phyloP scores from a whole-genome alignment of 495 filamentous ascomycete species.

The Neurospora sp. region DNA sequence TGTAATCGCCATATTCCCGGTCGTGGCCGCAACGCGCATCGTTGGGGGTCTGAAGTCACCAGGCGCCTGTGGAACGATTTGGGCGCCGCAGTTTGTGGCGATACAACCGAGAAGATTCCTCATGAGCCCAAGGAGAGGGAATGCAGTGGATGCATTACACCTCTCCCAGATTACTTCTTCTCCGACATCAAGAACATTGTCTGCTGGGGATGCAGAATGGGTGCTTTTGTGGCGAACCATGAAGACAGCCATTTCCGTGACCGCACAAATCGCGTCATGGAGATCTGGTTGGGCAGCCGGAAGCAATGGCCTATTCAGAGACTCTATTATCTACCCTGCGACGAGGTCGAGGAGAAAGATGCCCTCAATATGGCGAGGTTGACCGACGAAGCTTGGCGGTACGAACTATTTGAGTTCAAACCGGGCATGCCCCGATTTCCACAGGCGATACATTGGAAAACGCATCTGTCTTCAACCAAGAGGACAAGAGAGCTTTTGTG shows the following conservation, averaged over 20 bases:
- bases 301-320: neutral
- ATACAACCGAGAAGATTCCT: slow-evolving; percentile 1
- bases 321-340: neutral
- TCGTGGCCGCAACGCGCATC: neutral
- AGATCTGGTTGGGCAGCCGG: neutral
- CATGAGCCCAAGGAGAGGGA: neutral
- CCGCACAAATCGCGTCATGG: neutral
- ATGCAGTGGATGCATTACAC: slow-evolving; percentile 5
- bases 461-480: neutral
- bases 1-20: neutral
- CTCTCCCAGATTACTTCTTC: slow-evolving; percentile 1
- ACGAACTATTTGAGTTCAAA: neutral
- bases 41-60: neutral
- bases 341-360: neutral
- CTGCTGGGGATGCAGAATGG: slow-evolving; percentile 17
- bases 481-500: neutral
- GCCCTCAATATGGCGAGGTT: neutral
- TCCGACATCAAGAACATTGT: neutral
- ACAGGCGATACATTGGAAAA: neutral
- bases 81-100: slow-evolving; percentile 13
- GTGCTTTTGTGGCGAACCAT: slow-evolving; percentile 2
- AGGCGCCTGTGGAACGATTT: slow-evolving; percentile 8
- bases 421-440: neutral
- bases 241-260: slow-evolving; percentile 17
- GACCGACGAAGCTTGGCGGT: neutral